Percentiles rank a stretch among this genome's conserved stretches.
Conservation (phyloP, 2,329 filamentous ascomycete species). For the Taxawa tesnikishii region DNA sequence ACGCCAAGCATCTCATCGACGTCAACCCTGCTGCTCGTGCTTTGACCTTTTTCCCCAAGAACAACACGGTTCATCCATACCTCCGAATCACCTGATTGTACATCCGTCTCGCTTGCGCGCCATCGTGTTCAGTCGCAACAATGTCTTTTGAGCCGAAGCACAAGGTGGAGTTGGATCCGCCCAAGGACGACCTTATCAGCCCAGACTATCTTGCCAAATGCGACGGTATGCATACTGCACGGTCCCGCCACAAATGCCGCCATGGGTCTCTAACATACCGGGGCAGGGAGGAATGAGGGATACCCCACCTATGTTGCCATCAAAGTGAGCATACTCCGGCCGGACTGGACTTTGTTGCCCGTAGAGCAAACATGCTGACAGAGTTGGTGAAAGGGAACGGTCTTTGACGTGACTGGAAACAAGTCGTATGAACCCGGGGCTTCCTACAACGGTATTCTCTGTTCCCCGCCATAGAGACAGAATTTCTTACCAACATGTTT, state of each 20-base stretch:
- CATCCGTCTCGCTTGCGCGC: too few relatives aligned
- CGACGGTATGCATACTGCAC: slow-evolving; percentile 48
- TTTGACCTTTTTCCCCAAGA: too few relatives aligned
- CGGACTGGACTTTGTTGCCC: too few relatives aligned
- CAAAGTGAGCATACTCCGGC: slow-evolving; percentile 28
- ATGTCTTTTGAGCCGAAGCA: slow-evolving; percentile 61
- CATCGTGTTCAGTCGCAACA: too few relatives aligned
- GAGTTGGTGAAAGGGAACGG: slow-evolving; percentile 53
- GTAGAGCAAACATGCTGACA: too few relatives aligned
- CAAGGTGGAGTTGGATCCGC: slow-evolving; percentile 63
- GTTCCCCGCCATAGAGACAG: too few relatives aligned
- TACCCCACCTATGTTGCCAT: slow-evolving; percentile 50
- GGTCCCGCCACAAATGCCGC: too few relatives aligned
- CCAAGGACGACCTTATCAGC: slow-evolving; percentile 81
- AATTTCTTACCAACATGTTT: too few relatives aligned
- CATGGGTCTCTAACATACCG: not conserved
- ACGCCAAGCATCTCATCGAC: too few relatives aligned
- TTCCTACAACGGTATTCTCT: slow-evolving; percentile 62
- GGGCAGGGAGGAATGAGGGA: slow-evolving; percentile 49
- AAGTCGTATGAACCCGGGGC: slow-evolving; percentile 72
- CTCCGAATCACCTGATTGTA: too few relatives aligned
- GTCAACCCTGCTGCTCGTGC: too few relatives aligned
- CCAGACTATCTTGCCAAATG: slow-evolving; percentile 66
- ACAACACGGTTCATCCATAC: too few relatives aligned
- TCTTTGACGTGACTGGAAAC: slow-evolving; percentile 91